Percentiles rank a stretch among this genome's conserved stretches.
These are phyloP conservation scores for Aureobasidium mangrovei DNA, from an alignment of 2,329 filamentous ascomycete genomes.

Conservation along the genomic window DNA sequence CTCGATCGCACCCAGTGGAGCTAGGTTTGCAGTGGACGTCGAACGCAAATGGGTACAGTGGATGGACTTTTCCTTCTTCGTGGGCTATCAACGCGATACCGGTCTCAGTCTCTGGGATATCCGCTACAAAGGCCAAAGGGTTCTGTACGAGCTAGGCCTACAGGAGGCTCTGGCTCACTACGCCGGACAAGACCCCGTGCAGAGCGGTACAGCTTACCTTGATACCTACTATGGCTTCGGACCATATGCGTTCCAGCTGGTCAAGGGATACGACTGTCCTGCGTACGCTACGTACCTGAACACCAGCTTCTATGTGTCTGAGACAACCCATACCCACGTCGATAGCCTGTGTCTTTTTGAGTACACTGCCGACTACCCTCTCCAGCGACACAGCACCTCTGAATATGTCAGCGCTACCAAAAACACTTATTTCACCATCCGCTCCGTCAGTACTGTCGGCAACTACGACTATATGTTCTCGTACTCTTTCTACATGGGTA, in stretches of 20 bases:
- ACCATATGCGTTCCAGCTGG: slow-evolving; percentile 36
- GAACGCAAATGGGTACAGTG: slow-evolving; percentile 40
- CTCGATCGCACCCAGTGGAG: slow-evolving; percentile 36
- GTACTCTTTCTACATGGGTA: slow-evolving; percentile 39
- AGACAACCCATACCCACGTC: slow-evolving; percentile 37
- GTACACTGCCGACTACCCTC: slow-evolving; percentile 39
- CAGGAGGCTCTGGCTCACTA: slow-evolving; percentile 50
- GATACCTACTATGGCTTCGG: slow-evolving; percentile 44
- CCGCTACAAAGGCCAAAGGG: slow-evolving; percentile 44
- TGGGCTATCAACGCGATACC: slow-evolving; percentile 41
- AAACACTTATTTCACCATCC: slow-evolving; percentile 36
- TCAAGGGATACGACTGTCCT: slow-evolving; percentile 46
- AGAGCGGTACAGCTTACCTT: slow-evolving; percentile 39
- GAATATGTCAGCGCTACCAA: slow-evolving; percentile 38
- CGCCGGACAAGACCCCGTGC: slow-evolving; percentile 37
- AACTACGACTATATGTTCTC: slow-evolving; percentile 46
- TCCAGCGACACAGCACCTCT: slow-evolving; percentile 39
- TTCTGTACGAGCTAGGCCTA: slow-evolving; percentile 49
- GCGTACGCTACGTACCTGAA: slow-evolving; percentile 43
- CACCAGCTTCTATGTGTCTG: slow-evolving; percentile 36
- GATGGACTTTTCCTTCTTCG: slow-evolving; percentile 47
- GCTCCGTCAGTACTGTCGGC: slow-evolving; percentile 41
- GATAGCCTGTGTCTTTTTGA: slow-evolving; percentile 50
- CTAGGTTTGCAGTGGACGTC: slow-evolving; percentile 36
- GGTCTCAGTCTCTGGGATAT: slow-evolving; percentile 46